phyloP scores from a whole-genome alignment of 805 yeast genomes.

The Candida incommunis region DNA sequence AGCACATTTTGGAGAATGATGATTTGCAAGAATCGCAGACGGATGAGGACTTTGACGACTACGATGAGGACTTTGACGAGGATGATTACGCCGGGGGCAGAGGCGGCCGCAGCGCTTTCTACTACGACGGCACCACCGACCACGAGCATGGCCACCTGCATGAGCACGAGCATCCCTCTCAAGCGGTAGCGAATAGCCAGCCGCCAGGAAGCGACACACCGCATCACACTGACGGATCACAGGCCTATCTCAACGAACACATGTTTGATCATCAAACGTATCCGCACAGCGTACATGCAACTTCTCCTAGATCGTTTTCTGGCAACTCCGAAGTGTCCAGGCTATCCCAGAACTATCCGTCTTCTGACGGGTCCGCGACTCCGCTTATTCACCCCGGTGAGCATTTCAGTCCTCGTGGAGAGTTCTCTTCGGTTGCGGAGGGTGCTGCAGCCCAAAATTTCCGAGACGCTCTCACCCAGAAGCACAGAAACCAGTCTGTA shows the following conservation, averaged over 20 bases:
- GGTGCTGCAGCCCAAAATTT: background rate
- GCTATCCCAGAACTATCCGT: background rate
- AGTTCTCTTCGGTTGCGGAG: background rate
- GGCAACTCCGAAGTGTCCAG: background rate
- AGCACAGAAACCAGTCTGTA: background rate
- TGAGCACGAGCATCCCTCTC: background rate
- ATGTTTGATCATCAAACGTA: background rate
- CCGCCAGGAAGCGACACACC: background rate
- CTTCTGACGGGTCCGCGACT: background rate
- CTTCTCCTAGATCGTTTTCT: background rate
- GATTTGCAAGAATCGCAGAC: background rate
- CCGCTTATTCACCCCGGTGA: background rate
- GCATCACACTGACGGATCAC: background rate
- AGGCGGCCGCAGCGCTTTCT: background rate
- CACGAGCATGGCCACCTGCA: background rate
- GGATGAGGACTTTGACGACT: background rate
- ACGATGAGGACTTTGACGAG: background rate
- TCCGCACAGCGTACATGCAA: background rate
- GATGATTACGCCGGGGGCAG: background rate
- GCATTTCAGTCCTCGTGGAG: background rate
- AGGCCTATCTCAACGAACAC: background rate
- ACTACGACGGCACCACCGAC: background rate
- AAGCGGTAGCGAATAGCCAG: background rate
- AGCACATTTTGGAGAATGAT: background rate
- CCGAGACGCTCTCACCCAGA: background rate